Evolutionary conservation across 345 rosid genomes (phyloP), one percentile per base, ranked within the genome.

Genomic region (Leavenworthia alabamica): DNA sequence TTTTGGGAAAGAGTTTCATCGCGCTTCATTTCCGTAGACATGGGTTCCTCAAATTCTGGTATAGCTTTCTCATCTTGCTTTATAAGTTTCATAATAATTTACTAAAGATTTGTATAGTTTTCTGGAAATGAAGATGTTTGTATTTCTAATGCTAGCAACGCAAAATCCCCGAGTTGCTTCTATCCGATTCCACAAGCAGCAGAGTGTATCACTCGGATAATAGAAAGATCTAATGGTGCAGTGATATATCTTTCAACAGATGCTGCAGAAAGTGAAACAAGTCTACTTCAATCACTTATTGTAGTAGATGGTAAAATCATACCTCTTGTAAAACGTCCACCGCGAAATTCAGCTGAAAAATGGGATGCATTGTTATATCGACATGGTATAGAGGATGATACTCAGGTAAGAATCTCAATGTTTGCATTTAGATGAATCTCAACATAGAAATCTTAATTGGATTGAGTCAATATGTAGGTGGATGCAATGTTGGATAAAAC

Each of bases 1-100:
- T 87, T 75, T 75, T 93, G 78, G 96, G 99, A 24, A 80, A 74
- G 64, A 74, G 85, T 57, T 93, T 75, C 69, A 69, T 89, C 11
- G 89, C 99, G 6, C 80, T 93, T 62, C 99, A 93, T 82, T 80
- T 89, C 16, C 80, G 99, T 27, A 76, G 97, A 24, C 99, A 93
- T 71, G 99, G 97, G 16, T 93, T 89, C 74, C 80, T 89, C 70
- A 93, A 92, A 74, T 92, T 93, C 74, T 93, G 97, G 97, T 93
- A 75, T 15, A 75, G 13, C 32, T 36, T 16, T 48, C 4, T 14
- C 8, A 44, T 45, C 54, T 28, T 22, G 29, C 12, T 49, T 26
- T 27, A n/a, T 51, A 16, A 1, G 5, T 1, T 29, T 5, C 39
- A 28, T 16, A 8, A 16, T 31, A 6, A 15, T 52, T 26, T 31